Base-by-base conservation (phyloP, 2,329 filamentous ascomycete species). In the Colletotrichum viniferum region DNA sequence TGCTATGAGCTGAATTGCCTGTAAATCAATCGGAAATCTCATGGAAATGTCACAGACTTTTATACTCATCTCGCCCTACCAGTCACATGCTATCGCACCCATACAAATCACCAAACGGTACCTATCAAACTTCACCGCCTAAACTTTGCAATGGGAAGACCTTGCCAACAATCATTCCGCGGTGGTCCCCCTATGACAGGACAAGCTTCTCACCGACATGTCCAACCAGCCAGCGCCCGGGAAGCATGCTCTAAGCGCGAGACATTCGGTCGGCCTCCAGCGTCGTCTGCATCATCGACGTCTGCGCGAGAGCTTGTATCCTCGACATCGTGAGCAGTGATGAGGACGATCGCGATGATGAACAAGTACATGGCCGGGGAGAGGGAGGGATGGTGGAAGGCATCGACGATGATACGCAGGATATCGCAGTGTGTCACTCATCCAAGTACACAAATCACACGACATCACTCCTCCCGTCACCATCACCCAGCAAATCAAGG, bases 171-270 rank as follows among this genome's bases (percentile, higher is more conserved):
- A 52, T 52, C n/a, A 7, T 52, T 52, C 43, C n/a, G n/a, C n/a
- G 10, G 43, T 21, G 43, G n/a, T 13, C n/a, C 43, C 12, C n/a
- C n/a, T 8, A 48, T 9, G 38, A 13, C 7, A 52, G 21, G 43
- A 62, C 30, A 62, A 62, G 58, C 58, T 62, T 62, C 26, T 34
- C 58, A 21, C 7, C 18, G 58, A 34, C 58, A 62, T 62, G 12
- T 1, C 18, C 58, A 7, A 1, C 28, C 30, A 52, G 18, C 58
- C 14, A 62, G 58, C n/a, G 8, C 12, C 28, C 32, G 30, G n/a
- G 43, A 24, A 2, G 56, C 9, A 12, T 60, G 26, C 56, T 5
- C 28, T n/a, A 34, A 62, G 30, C 30, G 28, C 30, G 30, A 62
- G 58, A 62, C n/a, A 21, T 36, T 14, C 12, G 58, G 58, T 62